Base-by-base conservation (phyloP, 2,329 filamentous ascomycete genomes). In the Colletotrichum musae region DNA sequence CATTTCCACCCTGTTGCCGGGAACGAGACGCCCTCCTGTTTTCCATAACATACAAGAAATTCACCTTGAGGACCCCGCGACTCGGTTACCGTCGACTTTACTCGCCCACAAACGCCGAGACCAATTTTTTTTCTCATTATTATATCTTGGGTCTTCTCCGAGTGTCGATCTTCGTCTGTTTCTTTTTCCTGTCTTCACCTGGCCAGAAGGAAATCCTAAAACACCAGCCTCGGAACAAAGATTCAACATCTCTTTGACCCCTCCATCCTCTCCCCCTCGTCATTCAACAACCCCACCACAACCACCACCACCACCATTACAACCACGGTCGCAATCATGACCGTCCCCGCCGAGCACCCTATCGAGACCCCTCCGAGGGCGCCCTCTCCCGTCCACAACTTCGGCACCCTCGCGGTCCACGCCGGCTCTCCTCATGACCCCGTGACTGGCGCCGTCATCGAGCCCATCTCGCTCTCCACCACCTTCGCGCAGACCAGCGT, bases 371-470 rank as follows among this genome's bases (percentile, higher is more conserved):
- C 72, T 47, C 72, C 72, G 47, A 64, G 71, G 68, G 72, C 72
- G 24, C 72, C 91, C 45, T 92, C 93, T 52, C 93, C 94, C 72
- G 87, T 91, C 67, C 91, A 94, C 80, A 87, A 89, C 72, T 98
- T 99, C 82, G 96, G 94, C 71, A 99, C 96, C 56, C 89, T 97
- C 71, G 96, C 96, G 66, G 96, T 99, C 21, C 96, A 99, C 82
- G 95, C 95, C 72, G 96, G 96, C 71, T 89, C 94, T 51, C 94
- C 94, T 75, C 93, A 97, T 80, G 96, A 99, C 83, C 93, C 95
- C 56, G 85, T 89, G 48, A 99, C 95, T 26, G 96, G 96, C 72
- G 96, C 96, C 74, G 96, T 99, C 76, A 99, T 99, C 80, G 94
- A 96, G 82, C 85, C 96, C 75, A 98, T 99, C 80, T 98, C 95